Percentiles rank a stretch among this genome's conserved stretches.
Evolutionary conservation across 352 stramenopile genomes (phyloP).

Genomic region (Pythium apleroticum): DNA sequence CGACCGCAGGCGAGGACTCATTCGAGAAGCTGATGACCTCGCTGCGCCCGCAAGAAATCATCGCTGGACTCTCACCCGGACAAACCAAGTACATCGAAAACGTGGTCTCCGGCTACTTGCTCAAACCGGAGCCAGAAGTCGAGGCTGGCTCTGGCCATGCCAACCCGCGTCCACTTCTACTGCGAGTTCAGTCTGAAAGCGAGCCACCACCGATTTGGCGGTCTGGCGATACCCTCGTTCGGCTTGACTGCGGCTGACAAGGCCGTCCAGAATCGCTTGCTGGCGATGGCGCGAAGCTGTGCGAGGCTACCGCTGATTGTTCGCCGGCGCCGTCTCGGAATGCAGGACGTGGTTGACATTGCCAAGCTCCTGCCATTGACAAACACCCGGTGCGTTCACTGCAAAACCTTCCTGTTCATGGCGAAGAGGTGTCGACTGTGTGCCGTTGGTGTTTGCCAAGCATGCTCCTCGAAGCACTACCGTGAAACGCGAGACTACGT

Average conservation of each 20-base stretch:
- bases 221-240: constrained; percentile 15
- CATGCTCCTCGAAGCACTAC: constrained; percentile 41
- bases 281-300: constrained; percentile 24
- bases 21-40: constrained; percentile 33
- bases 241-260: constrained; percentile 17
- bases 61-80: constrained; percentile 17
- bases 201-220: constrained; percentile 26
- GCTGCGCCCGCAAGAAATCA: constrained; percentile 21
- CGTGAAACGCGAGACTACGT: constrained; percentile 25
- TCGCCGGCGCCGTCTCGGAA: constrained; percentile 53
- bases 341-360: constrained; percentile 49
- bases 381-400: constrained; percentile 60
- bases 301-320: constrained; percentile 45
- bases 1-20: neutral
- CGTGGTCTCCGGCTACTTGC: constrained; percentile 18
- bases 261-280: constrained; percentile 20
- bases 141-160: neutral
- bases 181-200: constrained; percentile 20
- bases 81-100: constrained; percentile 25
- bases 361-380: constrained; percentile 35
- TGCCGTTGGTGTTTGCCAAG: constrained; percentile 54
- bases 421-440: constrained; percentile 61
- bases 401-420: constrained; percentile 51
- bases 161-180: constrained; percentile 29
- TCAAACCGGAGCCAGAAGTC: constrained; percentile 4